Evolutionary conservation across 208 protist species (phyloP).

Genomic region (Trypanosoma boissoni): DNA sequence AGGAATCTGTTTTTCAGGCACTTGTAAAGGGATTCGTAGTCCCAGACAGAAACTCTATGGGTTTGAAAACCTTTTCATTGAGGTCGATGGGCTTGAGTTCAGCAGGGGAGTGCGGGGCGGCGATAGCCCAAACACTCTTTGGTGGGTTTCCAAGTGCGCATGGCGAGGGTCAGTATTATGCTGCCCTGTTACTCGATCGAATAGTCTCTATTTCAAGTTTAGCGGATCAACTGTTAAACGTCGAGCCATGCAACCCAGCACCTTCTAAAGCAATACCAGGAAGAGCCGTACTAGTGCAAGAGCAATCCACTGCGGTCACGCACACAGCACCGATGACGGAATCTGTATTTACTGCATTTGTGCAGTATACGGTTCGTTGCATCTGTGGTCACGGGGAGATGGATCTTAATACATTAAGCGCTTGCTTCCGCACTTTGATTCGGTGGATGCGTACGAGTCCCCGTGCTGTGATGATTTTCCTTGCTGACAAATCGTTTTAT

Average conservation of each 20-base stretch:
- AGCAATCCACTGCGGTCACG: no score
- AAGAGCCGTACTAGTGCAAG: no score
- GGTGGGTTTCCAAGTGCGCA: background rate
- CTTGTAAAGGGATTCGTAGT: slow-evolving; percentile 24
- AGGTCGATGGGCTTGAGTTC: no score
- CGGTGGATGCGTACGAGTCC: slow-evolving; percentile 30
- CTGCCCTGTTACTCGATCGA: slow-evolving; percentile 50
- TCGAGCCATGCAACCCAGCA: slow-evolving; percentile 5
- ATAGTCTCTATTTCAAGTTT: slow-evolving; percentile 32
- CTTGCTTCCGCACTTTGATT: slow-evolving; percentile 50
- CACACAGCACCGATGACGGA: background rate
- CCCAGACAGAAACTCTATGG: no score
- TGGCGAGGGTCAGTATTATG: slow-evolving; percentile 62
- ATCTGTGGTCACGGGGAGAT: slow-evolving; percentile 46
- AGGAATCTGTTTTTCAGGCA: slow-evolving; percentile 4
- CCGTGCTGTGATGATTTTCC: slow-evolving; percentile 28
- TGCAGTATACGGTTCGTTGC: slow-evolving; percentile 45
- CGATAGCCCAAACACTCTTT: slow-evolving; percentile 26
- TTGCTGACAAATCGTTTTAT: slow-evolving; percentile 41
- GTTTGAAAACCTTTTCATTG: no score
- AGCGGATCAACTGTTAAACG: slow-evolving; percentile 21
- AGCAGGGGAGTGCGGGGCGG: slow-evolving; percentile 22
- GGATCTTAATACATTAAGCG: slow-evolving; percentile 58
- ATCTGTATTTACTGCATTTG: slow-evolving; percentile 48
- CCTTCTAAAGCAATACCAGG: no score